Conservation (phyloP, 805 yeast species). For the Ogataea paraovalis region DNA sequence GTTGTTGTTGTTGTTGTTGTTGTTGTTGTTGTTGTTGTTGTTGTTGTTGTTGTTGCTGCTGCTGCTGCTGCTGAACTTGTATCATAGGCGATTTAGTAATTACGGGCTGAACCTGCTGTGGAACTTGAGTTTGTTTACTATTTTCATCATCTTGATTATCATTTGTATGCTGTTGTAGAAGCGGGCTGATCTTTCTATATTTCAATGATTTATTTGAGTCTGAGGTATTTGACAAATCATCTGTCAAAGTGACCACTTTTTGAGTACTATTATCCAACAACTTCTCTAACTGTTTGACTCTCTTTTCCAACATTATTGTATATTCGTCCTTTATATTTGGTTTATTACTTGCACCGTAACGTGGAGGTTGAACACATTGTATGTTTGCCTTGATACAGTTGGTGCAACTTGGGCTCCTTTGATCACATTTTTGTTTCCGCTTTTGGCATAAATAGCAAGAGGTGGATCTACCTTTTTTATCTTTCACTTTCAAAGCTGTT, state of each 20-base stretch:
- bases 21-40: too few relatives aligned
- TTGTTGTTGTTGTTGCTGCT: neutral
- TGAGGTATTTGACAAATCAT: neutral
- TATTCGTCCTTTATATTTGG: constrained; percentile 51
- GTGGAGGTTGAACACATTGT: constrained; percentile 60
- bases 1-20: neutral
- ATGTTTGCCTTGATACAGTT: constrained; percentile 63
- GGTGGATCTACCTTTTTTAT: constrained; percentile 53
- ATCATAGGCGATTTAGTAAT: neutral
- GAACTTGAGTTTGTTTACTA: neutral
- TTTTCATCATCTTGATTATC: neutral
- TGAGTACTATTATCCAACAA: constrained; percentile 32
- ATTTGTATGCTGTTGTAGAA: constrained; percentile 7
- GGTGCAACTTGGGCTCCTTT: constrained; percentile 59
- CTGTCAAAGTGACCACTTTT: neutral
- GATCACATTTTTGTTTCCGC: constrained; percentile 63
- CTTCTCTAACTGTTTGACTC: constrained; percentile 48
- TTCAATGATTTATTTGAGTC: constrained; percentile 19
- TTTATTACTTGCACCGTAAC: constrained; percentile 40
- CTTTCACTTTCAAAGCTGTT: constrained; percentile 17
- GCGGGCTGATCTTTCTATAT: constrained; percentile 27
- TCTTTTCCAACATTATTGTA: constrained; percentile 52
- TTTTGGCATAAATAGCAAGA: constrained; percentile 55
- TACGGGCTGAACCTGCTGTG: neutral
- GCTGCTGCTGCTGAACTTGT: neutral